Evolutionary conservation across 345 rosid species (phyloP), one percentile per base, ranked within the genome.

Genomic region (Tarenaya hassleriana): DNA sequence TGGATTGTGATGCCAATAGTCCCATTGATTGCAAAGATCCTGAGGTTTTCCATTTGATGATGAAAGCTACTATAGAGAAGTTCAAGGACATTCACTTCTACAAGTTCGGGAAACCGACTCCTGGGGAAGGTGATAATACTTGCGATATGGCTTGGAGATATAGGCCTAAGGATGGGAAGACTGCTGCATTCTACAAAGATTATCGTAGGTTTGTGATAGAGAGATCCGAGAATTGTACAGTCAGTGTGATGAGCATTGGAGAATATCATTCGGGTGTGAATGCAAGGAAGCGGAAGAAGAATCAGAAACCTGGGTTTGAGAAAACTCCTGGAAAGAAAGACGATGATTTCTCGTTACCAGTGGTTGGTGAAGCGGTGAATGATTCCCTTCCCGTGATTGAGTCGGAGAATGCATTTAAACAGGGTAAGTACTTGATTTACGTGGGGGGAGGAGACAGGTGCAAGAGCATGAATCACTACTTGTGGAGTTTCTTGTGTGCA

Each of bases 401-500:
- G 52, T 87, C 92, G 0, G 94, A 92, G 55, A 74, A 72, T 1
- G 78, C 79, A 1, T 88, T 92, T 70, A 74, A 71, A 9, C 66
- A 4, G 10, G 84, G 86, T 0, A 88, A 70, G 73, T 88, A 88
- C 70, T 68, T 85, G 77, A 63, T 88, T 56, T 88, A 92, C 49
- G 61, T 21, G 13, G 95, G 88, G 14, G 91, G 95, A 15, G 94
- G 94, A 16, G 98, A 88, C 50, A 74, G 88, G 73, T 92, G 94
- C 68, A 85, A 92, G 81, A 85, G 79, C 69, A 88, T 92, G 95
- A 92, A 88, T 64, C 97, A 92, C 73, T 92, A 69, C 50, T 66
- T 88, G 52, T 92, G 97, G 98, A 88, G 96, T 61, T 88, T 85
- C 78, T 77, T 92, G 71, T 88, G 94, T 78, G 90, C 98, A 27